Evolutionary conservation across 129 eudicot genomes (phyloP).

Genomic region (Helianthus annuus): DNA sequence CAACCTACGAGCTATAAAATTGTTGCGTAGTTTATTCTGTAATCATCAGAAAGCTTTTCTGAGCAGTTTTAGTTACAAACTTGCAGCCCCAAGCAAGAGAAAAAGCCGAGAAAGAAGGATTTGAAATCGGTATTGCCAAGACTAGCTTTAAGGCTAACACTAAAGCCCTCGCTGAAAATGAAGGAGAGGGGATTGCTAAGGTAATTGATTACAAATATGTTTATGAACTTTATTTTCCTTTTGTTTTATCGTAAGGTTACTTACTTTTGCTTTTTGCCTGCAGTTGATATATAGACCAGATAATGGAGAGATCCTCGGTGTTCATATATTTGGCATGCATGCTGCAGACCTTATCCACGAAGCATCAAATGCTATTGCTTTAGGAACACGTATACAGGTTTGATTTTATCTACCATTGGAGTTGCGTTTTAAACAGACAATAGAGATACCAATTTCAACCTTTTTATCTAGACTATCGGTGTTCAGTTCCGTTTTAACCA

Average conservation of each 20-base stretch:
- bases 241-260: slow-evolving; percentile 8
- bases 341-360: slow-evolving; percentile 99
- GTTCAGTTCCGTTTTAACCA: neutral
- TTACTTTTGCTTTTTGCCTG: slow-evolving; percentile 19
- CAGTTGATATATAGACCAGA: slow-evolving; percentile 98
- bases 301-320: slow-evolving; percentile 97
- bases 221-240: neutral
- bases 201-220: slow-evolving; percentile 29
- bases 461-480: neutral
- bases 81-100: slow-evolving; percentile 98
- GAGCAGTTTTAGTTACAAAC: slow-evolving; percentile 16
- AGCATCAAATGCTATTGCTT: slow-evolving; percentile 95
- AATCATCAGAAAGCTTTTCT: slow-evolving; percentile 1
- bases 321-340: slow-evolving; percentile 96
- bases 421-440: slow-evolving; percentile 1
- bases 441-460: neutral
- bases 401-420: slow-evolving; percentile 5
- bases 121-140: slow-evolving; percentile 79
- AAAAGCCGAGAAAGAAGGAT: slow-evolving; percentile 95
- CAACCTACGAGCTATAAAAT: neutral
- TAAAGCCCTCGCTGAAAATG: slow-evolving; percentile 99
- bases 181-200: slow-evolving; percentile 99
- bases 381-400: slow-evolving; percentile 95
- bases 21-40: neutral
- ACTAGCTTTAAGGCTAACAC: slow-evolving; percentile 99